Evolutionary conservation across 768 basidiomycete species (phyloP).

Genomic region (Podaxis sp.): DNA sequence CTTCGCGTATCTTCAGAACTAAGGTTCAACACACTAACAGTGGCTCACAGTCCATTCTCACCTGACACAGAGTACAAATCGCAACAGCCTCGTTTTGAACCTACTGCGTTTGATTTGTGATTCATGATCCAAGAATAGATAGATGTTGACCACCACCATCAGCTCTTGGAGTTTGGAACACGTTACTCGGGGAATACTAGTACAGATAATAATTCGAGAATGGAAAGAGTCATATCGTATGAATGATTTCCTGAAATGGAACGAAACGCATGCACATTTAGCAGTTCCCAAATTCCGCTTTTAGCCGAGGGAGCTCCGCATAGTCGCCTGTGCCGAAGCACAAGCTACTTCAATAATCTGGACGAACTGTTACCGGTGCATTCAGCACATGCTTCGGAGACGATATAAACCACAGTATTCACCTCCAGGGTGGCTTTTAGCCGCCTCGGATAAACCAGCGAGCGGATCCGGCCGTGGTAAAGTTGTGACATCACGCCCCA

Average conservation of each 20-base stretch:
- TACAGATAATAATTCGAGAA: not conserved
- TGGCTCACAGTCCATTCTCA: not conserved
- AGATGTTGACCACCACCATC: not conserved
- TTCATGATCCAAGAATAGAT: not conserved
- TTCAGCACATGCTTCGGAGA: not conserved
- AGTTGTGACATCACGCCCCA: slow-evolving; percentile 7
- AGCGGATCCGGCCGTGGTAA: slow-evolving; percentile 8
- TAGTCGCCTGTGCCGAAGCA: not conserved
- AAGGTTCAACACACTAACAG: not conserved
- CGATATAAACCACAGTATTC: not conserved
- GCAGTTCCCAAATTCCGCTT: not conserved
- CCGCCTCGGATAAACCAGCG: slow-evolving; percentile 6
- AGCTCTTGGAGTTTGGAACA: not conserved
- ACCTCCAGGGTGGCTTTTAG: slow-evolving; percentile 3
- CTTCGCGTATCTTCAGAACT: not conserved
- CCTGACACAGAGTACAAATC: not conserved
- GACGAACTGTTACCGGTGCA: not conserved
- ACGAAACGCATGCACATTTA: not conserved
- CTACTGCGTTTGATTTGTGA: not conserved
- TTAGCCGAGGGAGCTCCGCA: not conserved
- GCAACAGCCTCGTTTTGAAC: not conserved
- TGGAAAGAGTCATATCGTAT: slow-evolving; percentile 3
- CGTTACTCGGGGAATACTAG: not conserved
- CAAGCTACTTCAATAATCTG: not conserved
- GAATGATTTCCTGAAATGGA: not conserved